Percentiles rank a stretch among this genome's conserved stretches.
phyloP scores from a whole-genome alignment of 139 green algal genomes.

The Auxenochlorella protothecoides region DNA sequence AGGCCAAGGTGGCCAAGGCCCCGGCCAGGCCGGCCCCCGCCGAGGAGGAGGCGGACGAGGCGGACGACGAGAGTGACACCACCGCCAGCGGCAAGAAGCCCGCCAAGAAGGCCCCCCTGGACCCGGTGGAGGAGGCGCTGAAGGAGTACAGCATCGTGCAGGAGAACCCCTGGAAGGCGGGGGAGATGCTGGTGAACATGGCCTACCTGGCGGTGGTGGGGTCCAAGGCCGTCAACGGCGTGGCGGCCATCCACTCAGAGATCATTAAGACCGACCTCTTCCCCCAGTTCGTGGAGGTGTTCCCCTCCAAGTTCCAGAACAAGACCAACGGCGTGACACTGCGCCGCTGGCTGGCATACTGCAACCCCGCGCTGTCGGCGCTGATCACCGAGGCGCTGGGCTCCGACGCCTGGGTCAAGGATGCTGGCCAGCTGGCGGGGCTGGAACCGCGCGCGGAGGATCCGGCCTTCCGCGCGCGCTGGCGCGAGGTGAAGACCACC shows the following conservation, averaged over 20 bases:
- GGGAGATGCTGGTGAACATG: slow-evolving; percentile 89
- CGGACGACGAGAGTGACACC: slow-evolving; percentile 24
- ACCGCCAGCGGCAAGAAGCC: too few relatives aligned
- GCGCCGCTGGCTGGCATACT: slow-evolving; percentile 84
- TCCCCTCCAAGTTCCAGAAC: slow-evolving; percentile 93
- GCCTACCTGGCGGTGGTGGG: slow-evolving; percentile 89
- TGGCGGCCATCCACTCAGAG: slow-evolving; percentile 88
- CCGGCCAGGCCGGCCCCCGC: slow-evolving; percentile 15
- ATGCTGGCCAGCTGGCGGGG: slow-evolving; percentile 44
- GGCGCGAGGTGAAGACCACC: slow-evolving; percentile 70
- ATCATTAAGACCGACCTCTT: slow-evolving; percentile 92
- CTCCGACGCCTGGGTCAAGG: slow-evolving; percentile 55
- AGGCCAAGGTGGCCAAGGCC: neutral
- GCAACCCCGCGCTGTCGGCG: slow-evolving; percentile 59
- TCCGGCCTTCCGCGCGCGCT: slow-evolving; percentile 70
- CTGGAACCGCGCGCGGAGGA: slow-evolving; percentile 64
- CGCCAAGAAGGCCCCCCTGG: neutral
- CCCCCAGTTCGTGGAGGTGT: slow-evolving; percentile 78
- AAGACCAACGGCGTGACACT: slow-evolving; percentile 99
- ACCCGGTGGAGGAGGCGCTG: slow-evolving; percentile 37
- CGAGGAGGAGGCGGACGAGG: slow-evolving; percentile 19
- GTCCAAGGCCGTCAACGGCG: slow-evolving; percentile 83
- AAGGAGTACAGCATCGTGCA: slow-evolving; percentile 70
- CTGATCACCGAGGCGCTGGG: slow-evolving; percentile 63
- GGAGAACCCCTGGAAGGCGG: slow-evolving; percentile 77